phyloP scores from a whole-genome alignment of 208 protist genomes.

The Trypanosoma mega region DNA sequence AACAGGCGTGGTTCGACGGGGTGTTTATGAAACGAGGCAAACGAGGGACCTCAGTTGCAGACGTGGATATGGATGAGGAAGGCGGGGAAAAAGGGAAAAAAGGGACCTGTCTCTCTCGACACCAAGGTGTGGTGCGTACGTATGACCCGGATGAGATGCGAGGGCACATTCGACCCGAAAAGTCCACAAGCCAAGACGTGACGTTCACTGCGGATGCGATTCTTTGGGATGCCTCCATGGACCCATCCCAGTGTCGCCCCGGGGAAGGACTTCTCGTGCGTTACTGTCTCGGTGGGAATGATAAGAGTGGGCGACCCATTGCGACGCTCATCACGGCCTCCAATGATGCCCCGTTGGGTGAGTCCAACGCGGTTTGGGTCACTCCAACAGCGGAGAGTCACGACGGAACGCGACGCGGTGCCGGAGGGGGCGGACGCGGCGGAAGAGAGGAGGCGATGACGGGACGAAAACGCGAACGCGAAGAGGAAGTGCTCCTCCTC shows the following conservation, averaged over 20 bases:
- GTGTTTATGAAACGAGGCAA: too few relatives aligned
- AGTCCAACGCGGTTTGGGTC: slow-evolving; percentile 47
- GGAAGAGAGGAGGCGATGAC: slow-evolving; percentile 19
- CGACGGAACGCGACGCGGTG: slow-evolving; percentile 16
- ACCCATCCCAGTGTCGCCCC: slow-evolving; percentile 14
- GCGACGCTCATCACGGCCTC: slow-evolving; percentile 69
- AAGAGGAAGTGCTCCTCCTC: slow-evolving; percentile 63
- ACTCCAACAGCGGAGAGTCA: slow-evolving; percentile 25
- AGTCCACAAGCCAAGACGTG: slow-evolving; percentile 32
- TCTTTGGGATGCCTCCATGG: slow-evolving; percentile 48
- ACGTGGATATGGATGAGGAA: not conserved
- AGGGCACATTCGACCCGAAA: slow-evolving; percentile 68
- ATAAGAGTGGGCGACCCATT: slow-evolving; percentile 53
- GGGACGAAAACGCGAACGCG: slow-evolving; percentile 35
- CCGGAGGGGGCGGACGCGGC: slow-evolving; percentile 7
- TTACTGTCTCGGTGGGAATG: slow-evolving; percentile 56
- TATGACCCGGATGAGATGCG: slow-evolving; percentile 68
- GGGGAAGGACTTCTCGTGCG: slow-evolving; percentile 39
- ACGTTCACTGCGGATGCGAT: slow-evolving; percentile 53
- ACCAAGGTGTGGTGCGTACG: slow-evolving; percentile 56
- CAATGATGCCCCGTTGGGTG: slow-evolving; percentile 43
- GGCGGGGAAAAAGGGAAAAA: not conserved
- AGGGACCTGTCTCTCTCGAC: slow-evolving; percentile 30
- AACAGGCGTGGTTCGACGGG: slow-evolving; percentile 72
- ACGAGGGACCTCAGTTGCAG: too few relatives aligned